A percentile compares a stretch with the other conserved stretches of the same genome.
Evolutionary conservation across 345 rosid species (phyloP).

Genomic region (Rhizophora apiculata): DNA sequence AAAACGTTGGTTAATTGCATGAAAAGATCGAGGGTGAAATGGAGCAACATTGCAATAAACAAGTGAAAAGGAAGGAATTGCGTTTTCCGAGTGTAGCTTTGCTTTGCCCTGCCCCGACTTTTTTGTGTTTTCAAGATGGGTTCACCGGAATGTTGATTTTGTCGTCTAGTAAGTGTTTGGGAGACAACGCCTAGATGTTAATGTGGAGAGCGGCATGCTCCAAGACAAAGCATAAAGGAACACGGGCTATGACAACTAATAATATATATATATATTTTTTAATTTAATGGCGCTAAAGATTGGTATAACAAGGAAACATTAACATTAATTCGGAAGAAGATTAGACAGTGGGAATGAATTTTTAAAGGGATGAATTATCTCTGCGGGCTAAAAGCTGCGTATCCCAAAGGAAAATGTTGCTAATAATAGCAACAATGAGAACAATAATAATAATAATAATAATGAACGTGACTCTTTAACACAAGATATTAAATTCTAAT

Average conservation of each 20-base stretch:
- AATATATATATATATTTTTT: not conserved
- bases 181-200: conserved; percentile 37
- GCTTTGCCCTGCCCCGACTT: not conserved
- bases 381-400: no score
- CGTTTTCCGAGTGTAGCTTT: not conserved
- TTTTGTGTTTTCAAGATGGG: conserved; percentile 2
- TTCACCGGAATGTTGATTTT: conserved; percentile 42
- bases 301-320: no score
- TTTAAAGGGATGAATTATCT: no score
- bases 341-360: no score
- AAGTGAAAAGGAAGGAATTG: not conserved
- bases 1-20: no score
- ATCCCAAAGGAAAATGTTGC: no score
- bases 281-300: no score
- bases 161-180: conserved; percentile 31
- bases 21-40: no score
- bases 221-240: conserved; percentile 29
- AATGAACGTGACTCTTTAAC: not conserved
- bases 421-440: no score
- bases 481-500: not conserved
- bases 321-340: no score
- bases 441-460: not conserved
- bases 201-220: conserved; percentile 30
- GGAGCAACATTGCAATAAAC: not conserved
- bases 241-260: conserved; percentile 5